Conservation (phyloP, 1,284 basidiomycete species). For the Ganoderma leucocontextum region DNA sequence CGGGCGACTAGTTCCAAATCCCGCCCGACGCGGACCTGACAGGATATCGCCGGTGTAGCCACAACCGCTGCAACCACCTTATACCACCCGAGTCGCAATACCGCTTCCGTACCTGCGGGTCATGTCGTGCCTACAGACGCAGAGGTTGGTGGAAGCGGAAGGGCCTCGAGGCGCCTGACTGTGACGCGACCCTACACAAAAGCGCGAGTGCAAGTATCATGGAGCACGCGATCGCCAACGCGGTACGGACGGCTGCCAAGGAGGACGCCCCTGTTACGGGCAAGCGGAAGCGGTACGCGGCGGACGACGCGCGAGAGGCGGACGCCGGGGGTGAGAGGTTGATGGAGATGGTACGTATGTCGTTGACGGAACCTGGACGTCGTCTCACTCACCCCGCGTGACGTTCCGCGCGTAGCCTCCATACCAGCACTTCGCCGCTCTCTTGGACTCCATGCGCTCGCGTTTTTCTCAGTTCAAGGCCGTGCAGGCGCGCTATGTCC, state of each 20-base stretch:
- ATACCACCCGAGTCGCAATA: slow-evolving; percentile 47
- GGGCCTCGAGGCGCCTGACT: neutral
- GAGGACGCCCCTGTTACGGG: neutral
- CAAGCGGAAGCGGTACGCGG: neutral
- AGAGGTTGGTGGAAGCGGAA: slow-evolving; percentile 17
- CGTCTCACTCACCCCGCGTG: neutral
- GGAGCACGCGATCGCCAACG: neutral
- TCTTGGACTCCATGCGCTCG: slow-evolving; percentile 48
- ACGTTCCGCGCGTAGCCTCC: slow-evolving; percentile 40
- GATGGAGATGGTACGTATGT: slow-evolving; percentile 20
- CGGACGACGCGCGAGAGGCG: neutral
- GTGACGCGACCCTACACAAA: neutral
- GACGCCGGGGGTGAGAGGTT: neutral
- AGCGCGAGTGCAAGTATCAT: neutral
- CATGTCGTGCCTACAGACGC: slow-evolving; percentile 38
- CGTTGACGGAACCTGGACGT: no score
- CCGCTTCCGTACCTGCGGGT: slow-evolving; percentile 46
- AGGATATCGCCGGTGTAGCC: slow-evolving; percentile 43
- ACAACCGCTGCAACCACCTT: slow-evolving; percentile 45
- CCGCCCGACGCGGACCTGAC: slow-evolving; percentile 37
- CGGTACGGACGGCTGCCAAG: neutral
- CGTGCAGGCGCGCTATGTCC: slow-evolving; percentile 50
- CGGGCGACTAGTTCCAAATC: slow-evolving; percentile 3
- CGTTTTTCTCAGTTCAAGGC: slow-evolving; percentile 51
- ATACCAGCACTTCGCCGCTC: slow-evolving; percentile 47